Conservation (phyloP, 805 yeast genomes). For the Wickerhamiella sorbophila region DNA sequence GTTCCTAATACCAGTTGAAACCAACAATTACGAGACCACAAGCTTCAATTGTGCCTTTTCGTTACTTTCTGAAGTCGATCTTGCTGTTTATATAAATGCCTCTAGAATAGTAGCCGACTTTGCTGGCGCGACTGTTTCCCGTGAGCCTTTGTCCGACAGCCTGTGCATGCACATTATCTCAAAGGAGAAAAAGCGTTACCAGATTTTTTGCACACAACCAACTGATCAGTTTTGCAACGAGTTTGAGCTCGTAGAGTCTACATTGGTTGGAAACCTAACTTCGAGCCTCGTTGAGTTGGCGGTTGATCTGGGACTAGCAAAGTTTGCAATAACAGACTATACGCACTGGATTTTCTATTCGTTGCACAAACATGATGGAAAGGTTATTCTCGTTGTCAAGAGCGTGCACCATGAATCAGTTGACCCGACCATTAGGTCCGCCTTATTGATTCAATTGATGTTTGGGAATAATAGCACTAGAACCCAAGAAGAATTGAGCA, state of each 20-base stretch:
- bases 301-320: neutral
- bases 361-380: neutral
- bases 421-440: too few relatives aligned
- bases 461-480: too few relatives aligned
- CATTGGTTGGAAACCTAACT: neutral
- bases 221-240: neutral
- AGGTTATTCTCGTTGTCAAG: neutral
- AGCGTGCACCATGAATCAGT: neutral
- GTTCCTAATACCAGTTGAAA: too few relatives aligned
- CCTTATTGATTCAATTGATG: too few relatives aligned
- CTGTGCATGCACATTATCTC: too few relatives aligned
- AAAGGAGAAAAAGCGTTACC: neutral
- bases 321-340: constrained; percentile 9
- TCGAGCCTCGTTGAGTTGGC: neutral
- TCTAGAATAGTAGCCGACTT: neutral
- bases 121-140: too few relatives aligned
- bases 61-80: too few relatives aligned
- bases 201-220: neutral
- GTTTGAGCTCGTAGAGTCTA: neutral
- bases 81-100: constrained; percentile 3
- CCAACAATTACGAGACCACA: too few relatives aligned
- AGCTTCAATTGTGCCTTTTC: too few relatives aligned
- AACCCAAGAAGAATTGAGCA: too few relatives aligned
- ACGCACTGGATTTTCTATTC: constrained; percentile 8
- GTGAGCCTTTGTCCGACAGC: too few relatives aligned